Base-by-base conservation (phyloP, 768 basidiomycete species). In the Podaxis sp. region DNA sequence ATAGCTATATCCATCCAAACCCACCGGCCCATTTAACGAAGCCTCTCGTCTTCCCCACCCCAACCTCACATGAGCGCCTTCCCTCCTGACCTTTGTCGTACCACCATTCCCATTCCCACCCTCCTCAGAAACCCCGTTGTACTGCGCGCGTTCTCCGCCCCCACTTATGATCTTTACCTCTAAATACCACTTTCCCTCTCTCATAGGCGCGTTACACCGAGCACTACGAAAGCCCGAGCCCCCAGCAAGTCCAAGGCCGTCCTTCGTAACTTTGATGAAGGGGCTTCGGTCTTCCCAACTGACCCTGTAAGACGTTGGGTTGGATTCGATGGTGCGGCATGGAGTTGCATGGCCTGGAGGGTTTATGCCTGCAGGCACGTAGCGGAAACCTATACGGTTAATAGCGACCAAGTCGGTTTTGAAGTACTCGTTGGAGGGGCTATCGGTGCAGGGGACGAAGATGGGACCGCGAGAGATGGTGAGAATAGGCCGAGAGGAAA, bases 11-110 rank as follows among this genome's bases (percentile, higher is more conserved):
- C 90, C 96, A 69, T 99, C 97, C 11, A 96, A 76, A 0, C 97
- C 97, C 15, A 87, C 94, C 0, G 97, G 97, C 0, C 87, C 94
- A 66, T 97, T 96, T 47, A 98, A 79, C n/a, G 91, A 87, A 6
- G 94, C 91, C 74, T 99, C 97, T 60, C 97, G 81, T 41, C 97
- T 79, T 2, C 86, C 96, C 87, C 94, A 96, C 1, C 97, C 97
- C 0, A 98, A 75, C 17, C 97, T 80, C 38, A 98, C 89, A 75
- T 98, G 89, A 57, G 56, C 57, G 17, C 64, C 91, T 84, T 25
- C 89, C 92, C 71, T 90, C 86, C 8, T 75, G 73, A 68, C 77
- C 74, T 64, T 51, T 65, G 77, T 77, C 2, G 85, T 87, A 24
- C 75, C 69, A 33, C 71, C 70, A 43, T 38, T 27, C 37, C 59